Evolutionary conservation across 306 rosid species (phyloP).

Genomic region (Cucurbita ficifolia): DNA sequence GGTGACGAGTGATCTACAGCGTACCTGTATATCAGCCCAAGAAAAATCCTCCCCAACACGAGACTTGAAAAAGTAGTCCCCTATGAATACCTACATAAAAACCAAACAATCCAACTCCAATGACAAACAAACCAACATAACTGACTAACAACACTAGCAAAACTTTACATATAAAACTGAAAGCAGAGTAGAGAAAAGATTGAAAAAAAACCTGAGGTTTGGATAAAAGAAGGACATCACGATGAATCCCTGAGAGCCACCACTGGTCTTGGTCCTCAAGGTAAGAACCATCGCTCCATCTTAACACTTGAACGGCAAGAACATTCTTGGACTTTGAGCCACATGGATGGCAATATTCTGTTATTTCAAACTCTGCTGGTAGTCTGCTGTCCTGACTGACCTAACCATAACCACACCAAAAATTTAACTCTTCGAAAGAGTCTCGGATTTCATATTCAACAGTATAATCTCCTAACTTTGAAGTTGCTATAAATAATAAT

Average conservation of each 20-base stretch:
- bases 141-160: not conserved
- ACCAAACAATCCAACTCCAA: no score
- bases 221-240: conserved; percentile 82
- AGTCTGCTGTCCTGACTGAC: conserved; percentile 93
- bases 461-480: not conserved
- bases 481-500: not conserved
- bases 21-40: conserved; percentile 58
- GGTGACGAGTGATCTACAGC: not conserved
- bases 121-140: not conserved
- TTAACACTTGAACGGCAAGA: conserved; percentile 80
- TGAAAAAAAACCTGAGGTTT: conserved; percentile 57
- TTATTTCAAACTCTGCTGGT: conserved; percentile 92
- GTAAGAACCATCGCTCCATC: conserved; percentile 96
- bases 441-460: not conserved
- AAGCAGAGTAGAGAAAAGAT: not conserved
- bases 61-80: conserved; percentile 80
- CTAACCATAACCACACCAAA: conserved; percentile 10
- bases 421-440: not conserved
- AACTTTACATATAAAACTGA: not conserved
- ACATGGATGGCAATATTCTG: conserved; percentile 65
- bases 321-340: conserved; percentile 53
- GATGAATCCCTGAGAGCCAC: conserved; percentile 91
- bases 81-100: conserved; percentile 48
- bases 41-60: conserved; percentile 60
- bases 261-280: conserved; percentile 99